These are phyloP conservation scores for Pleurotus giganteus DNA, from an alignment of 768 basidiomycete species.

Conservation along the genomic window DNA sequence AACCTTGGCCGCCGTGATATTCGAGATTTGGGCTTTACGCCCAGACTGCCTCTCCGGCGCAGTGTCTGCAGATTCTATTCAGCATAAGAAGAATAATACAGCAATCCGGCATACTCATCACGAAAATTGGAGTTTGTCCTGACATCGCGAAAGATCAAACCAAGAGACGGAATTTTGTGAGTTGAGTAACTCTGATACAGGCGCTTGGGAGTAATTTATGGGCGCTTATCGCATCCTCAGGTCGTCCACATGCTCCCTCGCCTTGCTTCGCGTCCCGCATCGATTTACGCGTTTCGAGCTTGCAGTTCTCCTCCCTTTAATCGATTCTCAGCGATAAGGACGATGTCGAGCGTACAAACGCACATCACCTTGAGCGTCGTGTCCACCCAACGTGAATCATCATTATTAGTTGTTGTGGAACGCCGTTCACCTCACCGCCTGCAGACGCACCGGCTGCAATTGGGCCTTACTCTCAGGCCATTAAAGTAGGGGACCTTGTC, in stretches of 20 bases:
- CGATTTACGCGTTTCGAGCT: neutral
- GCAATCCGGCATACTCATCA: slow-evolving; percentile 59
- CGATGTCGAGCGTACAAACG: slow-evolving; percentile 2
- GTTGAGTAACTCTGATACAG: too few species aligned
- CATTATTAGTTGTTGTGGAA: neutral
- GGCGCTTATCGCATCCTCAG: neutral
- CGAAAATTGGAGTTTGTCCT: slow-evolving; percentile 78
- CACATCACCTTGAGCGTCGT: slow-evolving; percentile 5
- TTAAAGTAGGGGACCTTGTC: slow-evolving; percentile 79
- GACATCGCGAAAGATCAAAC: slow-evolving; percentile 33
- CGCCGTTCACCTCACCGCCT: neutral
- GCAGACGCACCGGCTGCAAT: slow-evolving; percentile 76
- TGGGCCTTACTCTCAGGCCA: slow-evolving; percentile 87
- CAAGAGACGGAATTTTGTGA: too few species aligned
- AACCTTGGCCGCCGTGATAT: slow-evolving; percentile 96
- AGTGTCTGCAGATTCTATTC: slow-evolving; percentile 56
- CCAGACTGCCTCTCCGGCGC: slow-evolving; percentile 93
- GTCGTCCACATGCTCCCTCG: neutral
- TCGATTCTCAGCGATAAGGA: neutral
- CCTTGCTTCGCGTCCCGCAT: slow-evolving; percentile 10
- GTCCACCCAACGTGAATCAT: slow-evolving; percentile 1
- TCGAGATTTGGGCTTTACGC: slow-evolving; percentile 93
- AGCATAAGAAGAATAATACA: neutral
- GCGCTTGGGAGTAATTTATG: neutral
- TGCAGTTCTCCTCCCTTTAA: neutral